Evolutionary conservation across 1,284 basidiomycete genomes (phyloP), one percentile per base, ranked within the genome.

Genomic region (Gomphus sp.): DNA sequence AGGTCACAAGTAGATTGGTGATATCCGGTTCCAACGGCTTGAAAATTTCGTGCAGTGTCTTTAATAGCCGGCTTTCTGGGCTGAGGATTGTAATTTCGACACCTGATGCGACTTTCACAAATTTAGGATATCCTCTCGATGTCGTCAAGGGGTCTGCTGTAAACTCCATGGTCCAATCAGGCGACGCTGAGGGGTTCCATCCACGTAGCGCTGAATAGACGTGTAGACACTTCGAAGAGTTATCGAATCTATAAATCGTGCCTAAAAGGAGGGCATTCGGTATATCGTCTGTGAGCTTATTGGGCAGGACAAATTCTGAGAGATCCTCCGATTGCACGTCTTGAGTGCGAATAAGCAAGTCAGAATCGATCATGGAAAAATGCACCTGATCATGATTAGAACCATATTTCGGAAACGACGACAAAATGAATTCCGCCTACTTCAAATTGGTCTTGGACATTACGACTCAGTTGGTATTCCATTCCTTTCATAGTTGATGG

Each of bases 221-320:
- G 62, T 76, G 73, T 0, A 79, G 63, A 4, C 64, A 45, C 0
- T 63, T 60, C 0, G 66, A 68, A 0, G 60, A 34, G 4, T 74
- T 50, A 8, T 72, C 62, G 37, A 78, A 60, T 76, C 77, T 79
- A 62, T 77, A 76, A 5, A 63, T 65, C 52, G 72, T 69, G 10
- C 69, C 66, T 0, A 66, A 31, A 1, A 73, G 60, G 11, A 80
- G 64, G 1, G 63, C 56, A 0, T n/a, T 31, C 0, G 78, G 78
- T 1, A 80, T 56, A 62, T 79, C 78, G 0, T 63, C 62, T 0
- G 12, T 22, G 9, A 80, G 62, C 16, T 62, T 61, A 5, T 59
- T 51, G 31, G 64, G 70, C 6, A 74, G 76, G 41, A 80, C 66
- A 3, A 79, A 62, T 53, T 79, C 70, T 14, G 70, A 63, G 1